These are phyloP conservation scores for Scedosporium boydii DNA, from an alignment of 2,329 filamentous ascomycete genomes.

Conservation along the genomic window DNA sequence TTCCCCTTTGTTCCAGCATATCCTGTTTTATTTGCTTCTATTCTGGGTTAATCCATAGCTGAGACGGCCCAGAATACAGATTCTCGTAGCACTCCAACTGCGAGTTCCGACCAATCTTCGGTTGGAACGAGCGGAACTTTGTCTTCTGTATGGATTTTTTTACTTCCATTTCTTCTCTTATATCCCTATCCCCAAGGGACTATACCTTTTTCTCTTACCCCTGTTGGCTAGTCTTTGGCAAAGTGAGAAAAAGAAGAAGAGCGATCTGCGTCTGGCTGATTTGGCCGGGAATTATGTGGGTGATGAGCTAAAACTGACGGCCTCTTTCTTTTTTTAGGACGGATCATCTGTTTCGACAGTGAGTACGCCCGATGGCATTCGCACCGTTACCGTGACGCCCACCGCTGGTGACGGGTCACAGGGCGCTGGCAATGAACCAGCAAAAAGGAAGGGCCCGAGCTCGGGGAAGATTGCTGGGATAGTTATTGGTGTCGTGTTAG, in stretches of 20 bases:
- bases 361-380: slow-evolving; percentile 24
- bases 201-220: neutral
- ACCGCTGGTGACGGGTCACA: slow-evolving; percentile 13
- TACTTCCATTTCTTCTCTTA: neutral
- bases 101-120: slow-evolving; percentile 6
- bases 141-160: slow-evolving; percentile 5
- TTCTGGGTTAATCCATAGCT: slow-evolving; percentile 11
- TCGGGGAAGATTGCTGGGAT: slow-evolving; percentile 43
- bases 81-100: slow-evolving; percentile 17
- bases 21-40: slow-evolving; percentile 1
- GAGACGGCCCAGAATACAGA: slow-evolving; percentile 26
- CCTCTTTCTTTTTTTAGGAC: neutral
- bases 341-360: slow-evolving; percentile 36
- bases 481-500: slow-evolving; percentile 34
- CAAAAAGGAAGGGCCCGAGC: slow-evolving; percentile 19
- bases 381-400: slow-evolving; percentile 7
- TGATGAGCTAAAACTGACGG: neutral
- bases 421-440: slow-evolving; percentile 10
- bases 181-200: neutral
- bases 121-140: neutral
- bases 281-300: no score
- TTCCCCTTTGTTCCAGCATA: neutral
- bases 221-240: neutral
- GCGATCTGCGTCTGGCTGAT: neutral
- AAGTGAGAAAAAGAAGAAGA: neutral